A percentile compares a stretch with the other conserved stretches of the same genome.
phyloP scores from a whole-genome alignment of 2,329 filamentous ascomycete species.

The Aspergillus amoenus region DNA sequence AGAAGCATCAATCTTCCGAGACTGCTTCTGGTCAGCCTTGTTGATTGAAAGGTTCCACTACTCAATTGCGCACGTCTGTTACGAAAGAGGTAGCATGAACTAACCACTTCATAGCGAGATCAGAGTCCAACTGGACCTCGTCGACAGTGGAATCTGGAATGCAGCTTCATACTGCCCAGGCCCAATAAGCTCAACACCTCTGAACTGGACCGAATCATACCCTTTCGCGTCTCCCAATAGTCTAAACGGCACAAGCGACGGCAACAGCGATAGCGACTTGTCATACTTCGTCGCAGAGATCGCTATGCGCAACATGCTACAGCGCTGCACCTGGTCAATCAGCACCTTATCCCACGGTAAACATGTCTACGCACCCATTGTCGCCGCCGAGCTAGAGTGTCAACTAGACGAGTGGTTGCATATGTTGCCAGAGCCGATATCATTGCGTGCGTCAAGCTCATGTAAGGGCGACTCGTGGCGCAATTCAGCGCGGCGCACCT shows the following conservation, averaged over 20 bases:
- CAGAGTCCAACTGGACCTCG: slow-evolving; percentile 7
- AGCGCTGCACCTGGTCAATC: not conserved
- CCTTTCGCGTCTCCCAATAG: not conserved
- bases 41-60: slow-evolving; percentile 11
- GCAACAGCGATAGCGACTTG: not conserved
- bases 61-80: not conserved
- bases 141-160: slow-evolving; percentile 11
- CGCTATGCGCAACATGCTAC: slow-evolving; percentile 15
- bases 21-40: slow-evolving; percentile 10
- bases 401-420: slow-evolving; percentile 8
- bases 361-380: not conserved
- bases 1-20: not conserved
- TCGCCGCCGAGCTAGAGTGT: slow-evolving; percentile 1
- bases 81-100: no score
- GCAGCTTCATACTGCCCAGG: not conserved
- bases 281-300: slow-evolving; percentile 14
- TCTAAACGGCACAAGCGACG: not conserved
- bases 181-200: not conserved
- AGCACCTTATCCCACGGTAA: not conserved
- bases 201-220: not conserved
- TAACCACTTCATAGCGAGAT: slow-evolving; percentile 6
- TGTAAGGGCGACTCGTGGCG: no score
- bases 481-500: not conserved
- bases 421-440: not conserved
- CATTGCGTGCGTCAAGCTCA: not conserved